These are phyloP conservation scores for Trichoderma reesei DNA, from an alignment of 495 filamentous ascomycete genomes.

Conservation along the genomic window DNA sequence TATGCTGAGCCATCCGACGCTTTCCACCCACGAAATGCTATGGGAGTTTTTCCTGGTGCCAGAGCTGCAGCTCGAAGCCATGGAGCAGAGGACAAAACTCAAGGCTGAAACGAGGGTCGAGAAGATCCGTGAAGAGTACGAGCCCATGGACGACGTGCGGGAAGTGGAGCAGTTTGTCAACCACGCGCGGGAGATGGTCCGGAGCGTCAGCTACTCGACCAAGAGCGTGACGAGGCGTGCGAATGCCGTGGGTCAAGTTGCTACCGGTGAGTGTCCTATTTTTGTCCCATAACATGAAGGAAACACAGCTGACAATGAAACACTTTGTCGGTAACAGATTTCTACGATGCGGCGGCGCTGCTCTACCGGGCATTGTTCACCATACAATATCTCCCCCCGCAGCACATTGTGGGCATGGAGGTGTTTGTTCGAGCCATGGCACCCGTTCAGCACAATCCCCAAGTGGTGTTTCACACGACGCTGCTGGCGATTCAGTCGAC, in stretches of 20 bases:
- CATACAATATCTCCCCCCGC: slow-evolving; percentile 54
- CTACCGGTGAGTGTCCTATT: slow-evolving; percentile 38
- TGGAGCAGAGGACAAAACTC: slow-evolving; percentile 74
- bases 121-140: slow-evolving; percentile 76
- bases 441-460: slow-evolving; percentile 64
- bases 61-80: slow-evolving; percentile 80
- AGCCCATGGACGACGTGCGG: slow-evolving; percentile 73
- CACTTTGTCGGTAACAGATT: slow-evolving; percentile 33
- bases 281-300: slow-evolving; percentile 13
- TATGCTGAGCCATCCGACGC: slow-evolving; percentile 81
- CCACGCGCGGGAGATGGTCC: slow-evolving; percentile 79
- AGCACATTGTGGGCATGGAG: slow-evolving; percentile 60
- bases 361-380: slow-evolving; percentile 48
- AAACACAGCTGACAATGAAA: background rate
- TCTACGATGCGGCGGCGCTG: slow-evolving; percentile 56
- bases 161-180: slow-evolving; percentile 90
- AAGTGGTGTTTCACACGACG: slow-evolving; percentile 59
- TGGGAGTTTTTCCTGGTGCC: slow-evolving; percentile 99
- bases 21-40: slow-evolving; percentile 91
- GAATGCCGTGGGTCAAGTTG: slow-evolving; percentile 45
- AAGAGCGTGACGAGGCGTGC: slow-evolving; percentile 66
- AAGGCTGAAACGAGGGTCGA: slow-evolving; percentile 79
- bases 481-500: slow-evolving; percentile 69
- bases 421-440: slow-evolving; percentile 58
- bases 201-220: slow-evolving; percentile 70